Percentiles rank a stretch among this genome's conserved stretches.
Evolutionary conservation across 1,284 basidiomycete genomes (phyloP).

Genomic region (Inonotus obliquus): DNA sequence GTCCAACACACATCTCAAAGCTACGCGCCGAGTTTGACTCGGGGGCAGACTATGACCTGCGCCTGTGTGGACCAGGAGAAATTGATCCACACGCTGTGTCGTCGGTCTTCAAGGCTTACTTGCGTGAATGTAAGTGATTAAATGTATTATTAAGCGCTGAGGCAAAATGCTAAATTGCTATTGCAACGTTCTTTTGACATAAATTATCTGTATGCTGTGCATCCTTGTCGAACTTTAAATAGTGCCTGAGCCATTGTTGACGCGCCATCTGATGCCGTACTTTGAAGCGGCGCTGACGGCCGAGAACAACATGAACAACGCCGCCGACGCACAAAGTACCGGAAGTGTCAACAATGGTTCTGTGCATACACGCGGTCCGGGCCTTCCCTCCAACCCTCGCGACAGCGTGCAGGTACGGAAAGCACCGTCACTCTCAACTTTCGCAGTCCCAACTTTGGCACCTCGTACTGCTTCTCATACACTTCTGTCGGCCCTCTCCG

Average conservation of each 20-base stretch:
- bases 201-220: background rate
- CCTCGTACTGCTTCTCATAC: constrained; percentile 49
- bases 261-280: constrained; percentile 56
- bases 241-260: constrained; percentile 85
- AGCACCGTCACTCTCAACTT: constrained; percentile 70
- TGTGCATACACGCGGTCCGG: constrained; percentile 28
- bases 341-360: constrained; percentile 13
- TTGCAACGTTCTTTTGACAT: background rate
- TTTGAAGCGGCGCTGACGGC: constrained; percentile 72
- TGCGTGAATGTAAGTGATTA: constrained; percentile 64
- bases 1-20: constrained; percentile 69
- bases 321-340: constrained; percentile 26
- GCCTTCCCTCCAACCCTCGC: constrained; percentile 40
- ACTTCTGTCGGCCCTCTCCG: constrained; percentile 47
- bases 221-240: constrained; percentile 10
- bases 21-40: constrained; percentile 81
- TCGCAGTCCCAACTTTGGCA: constrained; percentile 9
- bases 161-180: background rate
- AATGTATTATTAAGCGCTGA: constrained; percentile 1
- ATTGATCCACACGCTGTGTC: constrained; percentile 91
- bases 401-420: constrained; percentile 51
- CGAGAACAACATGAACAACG: constrained; percentile 40
- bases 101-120: constrained; percentile 76
- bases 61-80: constrained; percentile 70
- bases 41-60: constrained; percentile 81